These are phyloP conservation scores for Fraxinus greggii DNA, from an alignment of 305 asterid species.

Conservation along the genomic window DNA sequence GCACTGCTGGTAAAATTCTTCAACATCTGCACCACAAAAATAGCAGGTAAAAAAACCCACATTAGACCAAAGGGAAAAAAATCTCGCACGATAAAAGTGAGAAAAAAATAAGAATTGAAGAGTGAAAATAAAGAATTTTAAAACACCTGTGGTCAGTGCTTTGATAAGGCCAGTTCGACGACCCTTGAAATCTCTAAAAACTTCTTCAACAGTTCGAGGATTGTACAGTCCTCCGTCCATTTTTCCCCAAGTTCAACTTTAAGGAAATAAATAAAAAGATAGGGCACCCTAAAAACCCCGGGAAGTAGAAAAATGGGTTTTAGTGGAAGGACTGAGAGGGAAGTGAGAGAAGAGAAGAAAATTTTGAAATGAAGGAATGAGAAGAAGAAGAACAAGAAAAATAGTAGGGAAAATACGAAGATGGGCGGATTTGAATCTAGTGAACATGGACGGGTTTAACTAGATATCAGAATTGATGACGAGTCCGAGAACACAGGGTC, in stretches of 20 bases:
- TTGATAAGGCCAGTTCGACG: constrained; percentile 45
- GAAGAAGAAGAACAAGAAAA: constrained; percentile 8
- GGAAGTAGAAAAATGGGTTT: background rate
- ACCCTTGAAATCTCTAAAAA: constrained; percentile 47
- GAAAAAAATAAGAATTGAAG: background rate
- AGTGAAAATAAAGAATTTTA: background rate
- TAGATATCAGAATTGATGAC: constrained; percentile 34
- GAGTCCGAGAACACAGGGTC: constrained; percentile 36
- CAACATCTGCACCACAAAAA: constrained; percentile 42
- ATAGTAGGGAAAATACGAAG: background rate
- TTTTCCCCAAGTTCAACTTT: constrained; percentile 1
- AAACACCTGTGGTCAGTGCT: constrained; percentile 43
- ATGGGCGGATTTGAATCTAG: constrained; percentile 49
- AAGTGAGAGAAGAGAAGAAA: background rate
- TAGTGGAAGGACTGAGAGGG: background rate
- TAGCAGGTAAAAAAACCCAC: background rate
- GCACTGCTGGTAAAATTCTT: constrained; percentile 49
- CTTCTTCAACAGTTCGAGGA: constrained; percentile 50
- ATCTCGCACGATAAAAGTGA: background rate
- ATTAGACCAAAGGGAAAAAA: background rate
- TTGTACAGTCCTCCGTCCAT: constrained; percentile 38
- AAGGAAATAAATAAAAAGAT: constrained; percentile 2
- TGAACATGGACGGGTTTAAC: constrained; percentile 38
- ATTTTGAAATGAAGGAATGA: background rate
- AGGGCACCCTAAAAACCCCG: background rate